Evolutionary conservation across 306 rosid species (phyloP), one percentile per base, ranked within the genome.

Genomic region (Prunus mume): DNA sequence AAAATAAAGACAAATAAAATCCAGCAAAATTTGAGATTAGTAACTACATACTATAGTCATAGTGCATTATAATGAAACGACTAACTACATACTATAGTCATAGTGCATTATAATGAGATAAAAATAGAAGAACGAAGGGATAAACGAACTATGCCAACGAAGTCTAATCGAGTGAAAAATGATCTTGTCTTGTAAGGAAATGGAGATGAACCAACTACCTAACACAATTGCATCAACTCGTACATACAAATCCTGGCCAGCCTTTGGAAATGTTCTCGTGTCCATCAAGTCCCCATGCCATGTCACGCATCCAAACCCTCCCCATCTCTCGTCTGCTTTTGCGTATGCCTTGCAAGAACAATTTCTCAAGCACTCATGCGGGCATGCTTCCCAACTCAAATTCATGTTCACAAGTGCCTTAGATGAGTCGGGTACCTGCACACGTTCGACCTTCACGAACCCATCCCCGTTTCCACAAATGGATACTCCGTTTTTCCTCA

Each of bases 271-370:
- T 1, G 79, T 76, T 22, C 92, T 82, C 2, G 71, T 76, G 51
- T 91, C 92, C 2, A 83, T 66, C 86, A 89, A 69, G 14, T 83
- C 81, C 0, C 88, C 92, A 69, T 83, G 17, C 92, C 92, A 88
- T 6, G 76, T 78, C 32, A 88, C 13, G 55, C 92, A 90, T 27
- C 92, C 88, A 47, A 52, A 85, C 24, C 83, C 69, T 0, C 85
- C 88, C 60, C 50, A 74, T 10, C 80, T 79, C 41, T 76, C 84
- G 76, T 90, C 64, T 6, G 84, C 81, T 69, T n/a, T 77, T 1
- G 87, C 61, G 75, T 85, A 92, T 0, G 96, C 93, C 22, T 1
- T 76, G 54, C 97, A 92, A 2, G 87, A 80, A 62, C 96, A 91
- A 65, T 87, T 82, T 60, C 78, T 72, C 56, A 86, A 65, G 43